Conservation (phyloP, 2,329 filamentous ascomycete species). For the Apiospora hydei region DNA sequence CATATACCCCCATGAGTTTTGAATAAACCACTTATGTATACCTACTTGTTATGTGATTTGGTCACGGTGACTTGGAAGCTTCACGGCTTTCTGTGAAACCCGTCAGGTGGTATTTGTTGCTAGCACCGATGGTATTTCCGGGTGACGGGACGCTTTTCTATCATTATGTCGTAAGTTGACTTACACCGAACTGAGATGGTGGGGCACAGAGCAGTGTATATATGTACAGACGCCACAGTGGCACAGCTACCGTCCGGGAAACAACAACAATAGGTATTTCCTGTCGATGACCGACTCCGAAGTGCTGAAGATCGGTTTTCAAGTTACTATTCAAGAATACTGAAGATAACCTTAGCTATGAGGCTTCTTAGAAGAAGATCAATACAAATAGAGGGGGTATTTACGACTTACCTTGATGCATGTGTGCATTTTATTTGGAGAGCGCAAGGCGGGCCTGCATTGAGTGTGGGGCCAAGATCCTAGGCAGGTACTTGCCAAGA, state of each 20-base stretch:
- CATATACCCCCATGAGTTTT: background rate
- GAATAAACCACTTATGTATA: background rate
- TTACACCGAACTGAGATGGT: background rate
- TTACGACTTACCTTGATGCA: background rate
- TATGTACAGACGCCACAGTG: no score
- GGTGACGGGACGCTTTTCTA: background rate
- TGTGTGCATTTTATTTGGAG: no score
- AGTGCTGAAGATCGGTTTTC: no score
- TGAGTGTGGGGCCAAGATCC: background rate
- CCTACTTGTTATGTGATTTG: background rate
- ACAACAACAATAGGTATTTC: no score
- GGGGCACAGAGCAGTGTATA: background rate
- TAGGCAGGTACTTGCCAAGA: conserved; percentile 17
- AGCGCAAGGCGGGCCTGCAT: background rate
- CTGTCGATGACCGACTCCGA: no score
- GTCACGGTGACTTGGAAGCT: background rate
- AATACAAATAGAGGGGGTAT: no score
- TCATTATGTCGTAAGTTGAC: conserved; percentile 17
- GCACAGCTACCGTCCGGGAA: background rate
- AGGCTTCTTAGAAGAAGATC: no score
- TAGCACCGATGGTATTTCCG: background rate
- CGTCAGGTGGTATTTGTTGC: background rate
- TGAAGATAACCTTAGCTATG: no score
- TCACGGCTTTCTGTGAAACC: background rate
- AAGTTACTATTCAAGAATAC: no score